Evolutionary conservation across 495 filamentous ascomycete genomes (phyloP), one percentile per base, ranked within the genome.

Genomic region (Astrothelium subdiscretum): DNA sequence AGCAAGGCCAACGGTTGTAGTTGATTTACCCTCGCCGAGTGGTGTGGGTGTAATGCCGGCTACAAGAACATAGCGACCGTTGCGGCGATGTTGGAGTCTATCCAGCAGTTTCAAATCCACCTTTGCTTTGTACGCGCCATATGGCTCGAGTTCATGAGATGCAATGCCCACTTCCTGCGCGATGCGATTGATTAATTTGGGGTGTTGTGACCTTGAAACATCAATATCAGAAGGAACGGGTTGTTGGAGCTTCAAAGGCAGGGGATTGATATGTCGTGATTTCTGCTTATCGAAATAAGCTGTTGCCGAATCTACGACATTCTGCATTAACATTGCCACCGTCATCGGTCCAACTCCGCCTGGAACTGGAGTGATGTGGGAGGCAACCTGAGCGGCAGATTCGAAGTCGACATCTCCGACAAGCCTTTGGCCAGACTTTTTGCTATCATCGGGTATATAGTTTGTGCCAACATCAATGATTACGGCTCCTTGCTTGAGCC

Each of bases 381-480:
- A 96, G 24, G 91, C 94, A 52, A 96, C 87, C 68, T 94, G 79
- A 20, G 81, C 82, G 42, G 91, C 92, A 59, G 89, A 86, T 54
- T 92, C 90, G 68, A 86, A 97, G 62, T 97, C 89, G 20, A 98
- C 94, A 74, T 98, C 94, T 40, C 94, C 94, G 18, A 97, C 94
- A n/a, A 97, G 81, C 64, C 91, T 84, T 72, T 91, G 81, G 2
- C 94, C 95, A 20, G 91, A 95, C 76, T 97, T 97, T 75, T 88
- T 95, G 43, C 89, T 85, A n/a, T 83, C 81, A 71, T 98, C 94
- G n/a, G 87, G 83, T 65, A 97, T 86, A 79, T 89, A 97, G 77
- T 97, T 98, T 61, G 92, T 98, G 57, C 94, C 94, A 27, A 98
- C 94, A 72, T 98, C 94, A 71, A 98, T 96, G 29, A 98, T 91